Evolutionary conservation across 345 rosid species (phyloP), one percentile per base, ranked within the genome.

Genomic region (Gynandropsis gynandra): DNA sequence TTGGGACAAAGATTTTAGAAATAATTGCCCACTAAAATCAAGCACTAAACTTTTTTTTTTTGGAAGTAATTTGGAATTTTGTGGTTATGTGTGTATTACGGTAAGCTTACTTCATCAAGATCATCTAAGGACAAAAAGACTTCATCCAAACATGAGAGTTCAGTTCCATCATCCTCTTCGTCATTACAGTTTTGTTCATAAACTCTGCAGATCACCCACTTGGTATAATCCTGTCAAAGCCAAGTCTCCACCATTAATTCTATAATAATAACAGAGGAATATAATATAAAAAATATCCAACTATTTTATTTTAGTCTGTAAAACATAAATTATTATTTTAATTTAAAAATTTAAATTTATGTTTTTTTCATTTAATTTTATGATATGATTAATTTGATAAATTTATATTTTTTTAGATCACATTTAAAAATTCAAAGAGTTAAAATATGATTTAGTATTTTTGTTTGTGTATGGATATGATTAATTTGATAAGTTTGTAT

Each of bases 141-240:
- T 77, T 90, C 98, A 52, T 87, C 98, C 69, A 90, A 74, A 61
- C 96, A 83, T 14, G 98, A 90, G 9, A 90, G 87, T 51, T 83
- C 92, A n/a, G 71, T 54, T 51, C 77, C 82, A 47, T 73, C 86
- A 24, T 65, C 65, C 5, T 71, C 83, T 4, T 68, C 77, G 17
- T 64, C 64, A 9, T 63, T 57, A 18, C 63, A 47, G n/a, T 47
- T 65, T 18, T 76, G 59, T 63, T 90, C 92, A 38, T 78, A 77
- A 38, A 90, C 98, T 62, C 94, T 76, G 68, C 98, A 87, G 10
- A 90, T 53, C 16, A 84, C 96, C 98, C 96, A 90, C 59, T 72
- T 82, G 65, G 83, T 87, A 50, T 66, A 67, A 56, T 83, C 98
- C 96, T 83, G 77, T 47, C 72, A 62, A 36, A 24, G 29, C 5